These are phyloP conservation scores for Penicillium sumatraense DNA, from an alignment of 2,329 filamentous ascomycete genomes.

Conservation along the genomic window DNA sequence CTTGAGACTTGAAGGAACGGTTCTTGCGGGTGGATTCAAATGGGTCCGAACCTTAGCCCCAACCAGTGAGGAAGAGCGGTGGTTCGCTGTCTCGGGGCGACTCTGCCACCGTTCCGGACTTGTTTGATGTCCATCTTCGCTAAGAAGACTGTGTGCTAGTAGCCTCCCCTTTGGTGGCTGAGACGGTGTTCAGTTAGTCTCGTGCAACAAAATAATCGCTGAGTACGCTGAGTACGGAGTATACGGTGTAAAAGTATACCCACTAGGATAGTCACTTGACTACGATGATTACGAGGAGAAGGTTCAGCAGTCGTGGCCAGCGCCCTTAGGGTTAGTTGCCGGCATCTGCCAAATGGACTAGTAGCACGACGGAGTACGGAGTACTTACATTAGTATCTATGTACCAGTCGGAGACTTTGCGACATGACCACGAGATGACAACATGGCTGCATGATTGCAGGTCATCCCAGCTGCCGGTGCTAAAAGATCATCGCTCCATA, in stretches of 20 bases:
- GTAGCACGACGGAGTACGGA: neutral
- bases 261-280: neutral
- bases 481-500: neutral
- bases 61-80: slow-evolving; percentile 3
- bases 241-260: no score
- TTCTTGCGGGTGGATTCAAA: neutral
- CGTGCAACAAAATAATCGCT: neutral
- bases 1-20: neutral
- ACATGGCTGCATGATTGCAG: neutral
- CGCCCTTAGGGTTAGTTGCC: neutral
- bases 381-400: neutral
- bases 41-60: slow-evolving; percentile 7
- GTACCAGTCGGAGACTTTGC: neutral
- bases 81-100: slow-evolving; percentile 5
- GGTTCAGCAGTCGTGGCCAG: neutral
- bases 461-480: neutral
- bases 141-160: slow-evolving; percentile 2
- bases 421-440: neutral
- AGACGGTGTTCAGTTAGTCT: neutral
- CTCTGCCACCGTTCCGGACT: slow-evolving; percentile 7
- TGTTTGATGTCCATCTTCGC: slow-evolving; percentile 5
- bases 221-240: no score
- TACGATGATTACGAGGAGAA: neutral
- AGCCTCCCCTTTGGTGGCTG: neutral
- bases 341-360: neutral